Evolutionary conservation across 371 early-diverging fungal genomes (phyloP), one percentile per base, ranked within the genome.

Genomic region (Saksenaea oblongispora): DNA sequence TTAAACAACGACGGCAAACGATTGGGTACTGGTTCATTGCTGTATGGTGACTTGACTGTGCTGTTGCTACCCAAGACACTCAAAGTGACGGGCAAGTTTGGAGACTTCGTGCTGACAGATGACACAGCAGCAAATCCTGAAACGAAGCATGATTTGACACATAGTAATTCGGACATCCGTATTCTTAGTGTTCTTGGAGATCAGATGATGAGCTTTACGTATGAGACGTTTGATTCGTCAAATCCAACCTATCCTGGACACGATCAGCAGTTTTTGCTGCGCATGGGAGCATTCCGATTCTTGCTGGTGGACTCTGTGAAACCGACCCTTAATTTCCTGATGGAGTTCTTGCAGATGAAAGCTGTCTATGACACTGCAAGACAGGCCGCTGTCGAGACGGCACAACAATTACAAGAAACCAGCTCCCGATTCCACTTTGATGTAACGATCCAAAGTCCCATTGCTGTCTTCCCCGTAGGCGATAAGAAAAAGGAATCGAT

Each of bases 321-420:
- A 54, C 77, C 73, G 5, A 73, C 84, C 8, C 69, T 88, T 36
- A 71, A 64, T 27, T 95, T 87, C 67, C 80, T 92, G 24, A 82
- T 80, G 53, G 84, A 91, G 58, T 93, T 98, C 75, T 84, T 92
- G 1, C 83, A 87, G 42, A 95, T 98, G 95, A 93, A 96, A 56
- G 81, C 84, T 15, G 76, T 96, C 1, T 90, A 93, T 63, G 98
- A 98, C 63, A 78, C 89, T 5, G 98, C 98, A 2, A 80, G 97
- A 9, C 78, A 80, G 27, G 93, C 94, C 4, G 96, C 96, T 2
- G 83, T 88, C 0, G 87, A 94, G 58, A 86, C 89, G 34, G 94
- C 95, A 1, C 79, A 83, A 39, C 91, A 92, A 54, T 35, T 75
- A 51, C 80, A 82, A 31, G 74, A 74, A 10, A 79, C 80, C 0